A percentile compares a stretch with the other conserved stretches of the same genome.
phyloP scores from a whole-genome alignment of 1,139 yeast species.

The Saccharomyces hybrid region DNA sequence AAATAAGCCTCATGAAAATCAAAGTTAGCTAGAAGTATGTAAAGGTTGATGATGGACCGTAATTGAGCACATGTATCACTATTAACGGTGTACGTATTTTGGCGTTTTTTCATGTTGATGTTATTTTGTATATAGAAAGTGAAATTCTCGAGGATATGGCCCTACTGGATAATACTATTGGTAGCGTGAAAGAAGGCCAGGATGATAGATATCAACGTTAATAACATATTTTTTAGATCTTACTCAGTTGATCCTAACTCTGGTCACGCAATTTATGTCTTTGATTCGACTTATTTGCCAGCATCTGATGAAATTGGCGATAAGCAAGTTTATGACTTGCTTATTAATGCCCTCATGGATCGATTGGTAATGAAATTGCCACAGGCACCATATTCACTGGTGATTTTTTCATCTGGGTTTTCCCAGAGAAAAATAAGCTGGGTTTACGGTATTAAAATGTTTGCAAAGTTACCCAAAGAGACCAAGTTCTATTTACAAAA shows the following conservation, averaged over 20 bases:
- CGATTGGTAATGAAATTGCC: slow-evolving; percentile 40
- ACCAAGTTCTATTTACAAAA: slow-evolving; percentile 49
- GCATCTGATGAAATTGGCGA: slow-evolving; percentile 36
- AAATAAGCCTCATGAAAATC: neutral
- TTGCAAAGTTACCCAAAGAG: slow-evolving; percentile 57
- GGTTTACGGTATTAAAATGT: slow-evolving; percentile 74
- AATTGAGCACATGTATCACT: neutral
- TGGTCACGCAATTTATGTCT: slow-evolving; percentile 57
- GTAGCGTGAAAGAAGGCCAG: neutral
- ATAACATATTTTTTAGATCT: slow-evolving; percentile 51
- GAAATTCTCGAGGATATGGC: neutral
- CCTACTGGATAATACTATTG: neutral
- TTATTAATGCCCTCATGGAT: slow-evolving; percentile 36
- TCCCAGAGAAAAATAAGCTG: slow-evolving; percentile 48
- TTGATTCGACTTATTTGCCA: slow-evolving; percentile 72
- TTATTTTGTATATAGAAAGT: neutral
- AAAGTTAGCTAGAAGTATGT: neutral
- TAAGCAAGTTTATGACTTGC: slow-evolving; percentile 34
- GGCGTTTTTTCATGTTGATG: neutral
- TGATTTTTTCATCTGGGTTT: slow-evolving; percentile 76
- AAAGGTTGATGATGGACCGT: neutral
- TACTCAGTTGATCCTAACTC: slow-evolving; percentile 54
- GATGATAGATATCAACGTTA: slow-evolving; percentile 28
- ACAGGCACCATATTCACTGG: slow-evolving; percentile 48
- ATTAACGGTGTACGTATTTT: neutral